These are phyloP conservation scores for Canavalia ensiformis DNA, from an alignment of 306 rosid genomes.

Conservation along the genomic window DNA sequence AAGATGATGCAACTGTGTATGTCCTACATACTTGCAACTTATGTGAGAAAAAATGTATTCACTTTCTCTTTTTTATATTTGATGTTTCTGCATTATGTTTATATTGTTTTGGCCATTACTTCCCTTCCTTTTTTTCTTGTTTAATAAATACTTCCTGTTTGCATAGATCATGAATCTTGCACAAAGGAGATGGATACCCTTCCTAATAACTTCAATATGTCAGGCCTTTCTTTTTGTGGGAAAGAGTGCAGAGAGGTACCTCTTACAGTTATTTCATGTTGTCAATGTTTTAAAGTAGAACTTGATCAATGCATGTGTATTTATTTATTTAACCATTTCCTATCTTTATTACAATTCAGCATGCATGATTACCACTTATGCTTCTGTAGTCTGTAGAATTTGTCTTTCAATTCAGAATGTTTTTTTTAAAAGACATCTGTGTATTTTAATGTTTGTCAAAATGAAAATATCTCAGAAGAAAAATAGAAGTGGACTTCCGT, in stretches of 20 bases:
- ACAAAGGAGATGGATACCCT: slow-evolving; percentile 58
- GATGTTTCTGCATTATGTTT: slow-evolving; percentile 32
- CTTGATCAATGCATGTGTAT: slow-evolving; percentile 45
- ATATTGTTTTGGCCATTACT: slow-evolving; percentile 25
- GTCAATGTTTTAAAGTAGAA: slow-evolving; percentile 24
- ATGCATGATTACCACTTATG: slow-evolving; percentile 21
- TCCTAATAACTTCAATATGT: slow-evolving; percentile 49
- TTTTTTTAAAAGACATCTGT: background rate
- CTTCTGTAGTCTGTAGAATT: slow-evolving; percentile 57
- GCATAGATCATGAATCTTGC: slow-evolving; percentile 77
- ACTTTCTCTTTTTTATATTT: slow-evolving; percentile 41
- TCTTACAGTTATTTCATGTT: slow-evolving; percentile 9
- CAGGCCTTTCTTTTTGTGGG: slow-evolving; percentile 70
- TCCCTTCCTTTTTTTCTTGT: slow-evolving; percentile 33
- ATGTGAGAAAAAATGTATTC: slow-evolving; percentile 93
- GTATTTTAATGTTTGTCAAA: slow-evolving; percentile 29
- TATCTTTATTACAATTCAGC: slow-evolving; percentile 13
- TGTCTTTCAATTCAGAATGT: slow-evolving; percentile 16
- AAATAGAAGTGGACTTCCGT: slow-evolving; percentile 30
- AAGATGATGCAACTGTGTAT: slow-evolving; percentile 51
- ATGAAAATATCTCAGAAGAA: background rate
- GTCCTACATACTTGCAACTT: slow-evolving; percentile 67
- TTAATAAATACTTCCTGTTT: slow-evolving; percentile 44
- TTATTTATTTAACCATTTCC: slow-evolving; percentile 14
- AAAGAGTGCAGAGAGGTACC: slow-evolving; percentile 91